Evolutionary conservation across 2,329 filamentous ascomycete genomes (phyloP).

Genomic region (Anisogramma anomala): DNA sequence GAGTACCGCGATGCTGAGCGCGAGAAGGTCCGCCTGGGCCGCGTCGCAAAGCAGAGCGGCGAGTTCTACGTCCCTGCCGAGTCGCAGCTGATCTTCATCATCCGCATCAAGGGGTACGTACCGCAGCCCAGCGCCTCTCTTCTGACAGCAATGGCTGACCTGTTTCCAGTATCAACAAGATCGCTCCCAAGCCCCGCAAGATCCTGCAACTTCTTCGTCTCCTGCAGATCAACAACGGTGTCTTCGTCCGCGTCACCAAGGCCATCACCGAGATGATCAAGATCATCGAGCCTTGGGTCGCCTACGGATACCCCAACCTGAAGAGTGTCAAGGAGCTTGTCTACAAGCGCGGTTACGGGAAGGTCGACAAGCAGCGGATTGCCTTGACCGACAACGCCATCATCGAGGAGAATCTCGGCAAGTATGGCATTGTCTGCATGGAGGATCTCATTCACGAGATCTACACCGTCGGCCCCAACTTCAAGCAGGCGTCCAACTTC

Average conservation of each 20-base stretch:
- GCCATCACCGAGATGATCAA: constrained; percentile 95
- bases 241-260: constrained; percentile 93
- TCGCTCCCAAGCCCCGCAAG: constrained; percentile 99
- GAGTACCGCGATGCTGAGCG: constrained; percentile 98
- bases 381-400: constrained; percentile 95
- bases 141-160: constrained; percentile 12
- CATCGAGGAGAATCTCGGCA: constrained; percentile 91
- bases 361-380: constrained; percentile 96
- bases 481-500: constrained; percentile 99
- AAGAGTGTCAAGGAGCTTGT: constrained; percentile 98
- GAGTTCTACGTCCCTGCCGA: constrained; percentile 91
- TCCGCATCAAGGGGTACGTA: constrained; percentile 92
- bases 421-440: constrained; percentile 98
- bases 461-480: constrained; percentile 97
- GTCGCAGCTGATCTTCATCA: constrained; percentile 91
- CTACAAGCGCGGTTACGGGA: constrained; percentile 99
- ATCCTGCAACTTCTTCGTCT: constrained; percentile 98
- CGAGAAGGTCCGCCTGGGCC: constrained; percentile 90
- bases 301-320: constrained; percentile 98
- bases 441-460: constrained; percentile 99
- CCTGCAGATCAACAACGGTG: constrained; percentile 99
- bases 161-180: constrained; percentile 95
- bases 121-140: constrained; percentile 9
- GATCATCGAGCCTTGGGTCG: constrained; percentile 97
- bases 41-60: constrained; percentile 82